phyloP scores from a whole-genome alignment of 2,329 filamentous ascomycete genomes.

The Aspergillus brunneoviolaceus region DNA sequence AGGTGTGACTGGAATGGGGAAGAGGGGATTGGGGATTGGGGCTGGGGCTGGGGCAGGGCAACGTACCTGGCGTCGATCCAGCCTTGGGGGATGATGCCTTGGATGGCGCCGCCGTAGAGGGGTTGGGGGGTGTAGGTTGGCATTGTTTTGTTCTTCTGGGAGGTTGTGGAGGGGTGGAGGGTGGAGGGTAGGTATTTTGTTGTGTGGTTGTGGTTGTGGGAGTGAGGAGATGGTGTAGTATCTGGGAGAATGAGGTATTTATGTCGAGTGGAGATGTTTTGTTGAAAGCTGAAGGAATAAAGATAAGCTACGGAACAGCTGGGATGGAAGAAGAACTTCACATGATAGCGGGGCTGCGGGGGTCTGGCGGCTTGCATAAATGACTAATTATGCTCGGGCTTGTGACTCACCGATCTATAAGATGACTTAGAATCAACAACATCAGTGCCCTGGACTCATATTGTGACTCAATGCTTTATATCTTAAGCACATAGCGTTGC shows the following conservation, averaged over 20 bases:
- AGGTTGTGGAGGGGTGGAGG: neutral
- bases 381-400: neutral
- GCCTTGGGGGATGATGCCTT: constrained; percentile 32
- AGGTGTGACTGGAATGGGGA: neutral
- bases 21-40: constrained; percentile 6
- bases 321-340: neutral
- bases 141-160: neutral
- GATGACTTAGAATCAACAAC: neutral
- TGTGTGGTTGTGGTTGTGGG: neutral
- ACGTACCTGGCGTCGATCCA: constrained; percentile 40
- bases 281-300: neutral
- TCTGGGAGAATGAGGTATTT: neutral
- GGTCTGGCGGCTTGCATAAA: neutral
- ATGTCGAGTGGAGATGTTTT: neutral
- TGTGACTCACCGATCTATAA: neutral
- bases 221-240: neutral
- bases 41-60: no score
- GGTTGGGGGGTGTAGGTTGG: constrained; percentile 25
- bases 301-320: no score
- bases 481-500: neutral
- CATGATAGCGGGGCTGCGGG: neutral
- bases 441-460: neutral
- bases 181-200: neutral
- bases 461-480: neutral
- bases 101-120: constrained; percentile 39